phyloP scores from a whole-genome alignment of 2,329 filamentous ascomycete species.

The Xylaria sp. region DNA sequence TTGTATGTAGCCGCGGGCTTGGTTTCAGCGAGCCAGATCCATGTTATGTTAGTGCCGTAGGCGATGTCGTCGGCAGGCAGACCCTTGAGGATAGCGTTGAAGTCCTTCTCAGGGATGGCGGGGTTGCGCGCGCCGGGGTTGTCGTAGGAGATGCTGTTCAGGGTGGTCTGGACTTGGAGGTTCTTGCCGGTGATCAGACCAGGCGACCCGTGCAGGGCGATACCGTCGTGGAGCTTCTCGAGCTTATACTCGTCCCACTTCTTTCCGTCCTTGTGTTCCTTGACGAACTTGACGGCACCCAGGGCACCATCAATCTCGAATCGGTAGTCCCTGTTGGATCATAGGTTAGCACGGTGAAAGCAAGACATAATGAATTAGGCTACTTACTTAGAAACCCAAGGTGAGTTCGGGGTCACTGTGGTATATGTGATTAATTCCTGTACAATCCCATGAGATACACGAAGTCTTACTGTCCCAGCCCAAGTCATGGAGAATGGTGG shows the following conservation, averaged over 20 bases:
- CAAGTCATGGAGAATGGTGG: conserved; percentile 25
- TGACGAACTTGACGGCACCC: conserved; percentile 23
- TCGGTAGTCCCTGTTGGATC: conserved; percentile 13
- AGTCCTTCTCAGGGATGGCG: conserved; percentile 17
- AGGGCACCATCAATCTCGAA: conserved; percentile 26
- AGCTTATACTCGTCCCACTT: conserved; percentile 21
- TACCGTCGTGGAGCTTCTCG: conserved; percentile 26
- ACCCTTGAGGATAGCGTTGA: conserved; percentile 10
- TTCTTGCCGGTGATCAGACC: conserved; percentile 20
- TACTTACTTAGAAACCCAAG: conserved; percentile 23
- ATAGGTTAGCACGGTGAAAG: too few species aligned
- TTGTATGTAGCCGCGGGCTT: conserved; percentile 28
- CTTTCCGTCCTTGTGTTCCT: conserved; percentile 14
- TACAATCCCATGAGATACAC: not conserved
- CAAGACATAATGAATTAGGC: too few species aligned
- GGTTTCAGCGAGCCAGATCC: not conserved
- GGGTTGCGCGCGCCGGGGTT: conserved; percentile 16
- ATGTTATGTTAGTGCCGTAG: conserved; percentile 19
- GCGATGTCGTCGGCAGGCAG: conserved; percentile 17
- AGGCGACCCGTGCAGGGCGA: conserved; percentile 21
- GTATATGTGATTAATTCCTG: conserved; percentile 6
- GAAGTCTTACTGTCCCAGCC: conserved; percentile 28
- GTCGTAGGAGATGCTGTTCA: conserved; percentile 25
- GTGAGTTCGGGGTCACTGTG: conserved; percentile 25
- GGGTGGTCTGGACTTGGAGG: conserved; percentile 7